Evolutionary conservation across 768 basidiomycete genomes (phyloP), one percentile per base, ranked within the genome.

Genomic region (Pulveroboletus ravenelii): DNA sequence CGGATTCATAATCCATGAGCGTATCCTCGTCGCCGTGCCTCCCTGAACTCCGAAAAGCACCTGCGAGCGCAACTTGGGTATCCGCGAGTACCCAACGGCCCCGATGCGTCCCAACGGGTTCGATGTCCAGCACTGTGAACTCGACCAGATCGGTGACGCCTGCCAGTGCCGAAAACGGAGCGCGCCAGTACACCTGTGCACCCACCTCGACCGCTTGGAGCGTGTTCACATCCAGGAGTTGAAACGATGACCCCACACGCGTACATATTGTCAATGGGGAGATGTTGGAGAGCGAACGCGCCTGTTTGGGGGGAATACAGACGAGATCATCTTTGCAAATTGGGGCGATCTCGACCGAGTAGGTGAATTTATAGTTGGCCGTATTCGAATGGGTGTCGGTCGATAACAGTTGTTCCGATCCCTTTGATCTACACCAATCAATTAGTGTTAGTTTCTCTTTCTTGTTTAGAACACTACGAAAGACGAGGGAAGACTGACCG

Each of bases 291-390:
- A 94, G 73, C 15, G 81, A 72, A 9, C 86, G 84, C 0, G 96
- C 93, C 58, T 86, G 84, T 62, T 91, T 90, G 10, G 73, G 68
- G 3, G 93, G 91, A 32, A 99, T 76, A 65, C 89, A 92, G 18
- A 98, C 87, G 25, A 99, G 80, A 70, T 99, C 96, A 65, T 98
- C 96, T 67, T 97, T 97, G 76, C 96, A 99, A 49, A 99, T 82
- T 0, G 96, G 93, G 5, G 87, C 81, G 63, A 99, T 96, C 71
- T 98, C 95, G 58, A 98, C 89, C 5, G 94, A 96, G 75, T 92
- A 98, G 5, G 93, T 93, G 70, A 89, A 94, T 71, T 95, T 98
- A 78, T 89, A 96, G 71, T 91, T 97, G 31, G 95, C 89, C 4
- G 93, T 96, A 57, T 81, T 82, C 42, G 87, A 82, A 68, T 99